Conservation (phyloP, 805 yeast genomes). For the Yarrowia sp. region DNA sequence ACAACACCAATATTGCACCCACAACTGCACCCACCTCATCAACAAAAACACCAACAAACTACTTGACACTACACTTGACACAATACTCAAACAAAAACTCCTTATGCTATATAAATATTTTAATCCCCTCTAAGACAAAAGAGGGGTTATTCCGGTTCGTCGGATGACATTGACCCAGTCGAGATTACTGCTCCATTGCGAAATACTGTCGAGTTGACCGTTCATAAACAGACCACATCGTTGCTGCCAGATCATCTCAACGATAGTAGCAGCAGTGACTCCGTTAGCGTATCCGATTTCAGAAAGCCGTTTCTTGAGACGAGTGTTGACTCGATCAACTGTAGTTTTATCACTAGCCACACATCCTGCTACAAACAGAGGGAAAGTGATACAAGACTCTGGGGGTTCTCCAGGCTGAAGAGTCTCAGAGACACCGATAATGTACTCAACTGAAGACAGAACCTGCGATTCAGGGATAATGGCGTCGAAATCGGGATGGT, state of each 20-base stretch:
- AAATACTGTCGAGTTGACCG: slow-evolving; percentile 13
- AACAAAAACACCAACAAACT: too few species aligned
- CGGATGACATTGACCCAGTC: slow-evolving; percentile 25
- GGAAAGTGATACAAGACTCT: slow-evolving; percentile 20
- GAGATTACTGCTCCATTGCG: slow-evolving; percentile 25
- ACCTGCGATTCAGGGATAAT: slow-evolving; percentile 9
- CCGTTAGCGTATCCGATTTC: slow-evolving; percentile 26
- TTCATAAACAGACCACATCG: slow-evolving; percentile 12
- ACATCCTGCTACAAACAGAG: slow-evolving; percentile 23
- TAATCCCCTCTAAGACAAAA: background rate
- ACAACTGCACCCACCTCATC: too few species aligned
- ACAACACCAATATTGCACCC: too few species aligned
- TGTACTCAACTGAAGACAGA: slow-evolving; percentile 9
- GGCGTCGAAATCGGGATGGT: slow-evolving; percentile 26
- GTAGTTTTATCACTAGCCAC: slow-evolving; percentile 11
- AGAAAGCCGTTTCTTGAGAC: slow-evolving; percentile 10
- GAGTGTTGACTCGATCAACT: slow-evolving; percentile 5
- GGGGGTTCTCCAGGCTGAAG: slow-evolving; percentile 25
- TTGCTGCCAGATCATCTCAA: slow-evolving; percentile 26
- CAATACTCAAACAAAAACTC: too few species aligned
- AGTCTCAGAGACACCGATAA: slow-evolving; percentile 21
- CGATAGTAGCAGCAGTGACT: slow-evolving; percentile 20
- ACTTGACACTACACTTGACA: too few species aligned
- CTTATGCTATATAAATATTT: too few species aligned
- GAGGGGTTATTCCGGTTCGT: slow-evolving; percentile 21